Evolutionary conservation across 768 basidiomycete genomes (phyloP).

Genomic region (Lyophyllum atratum): DNA sequence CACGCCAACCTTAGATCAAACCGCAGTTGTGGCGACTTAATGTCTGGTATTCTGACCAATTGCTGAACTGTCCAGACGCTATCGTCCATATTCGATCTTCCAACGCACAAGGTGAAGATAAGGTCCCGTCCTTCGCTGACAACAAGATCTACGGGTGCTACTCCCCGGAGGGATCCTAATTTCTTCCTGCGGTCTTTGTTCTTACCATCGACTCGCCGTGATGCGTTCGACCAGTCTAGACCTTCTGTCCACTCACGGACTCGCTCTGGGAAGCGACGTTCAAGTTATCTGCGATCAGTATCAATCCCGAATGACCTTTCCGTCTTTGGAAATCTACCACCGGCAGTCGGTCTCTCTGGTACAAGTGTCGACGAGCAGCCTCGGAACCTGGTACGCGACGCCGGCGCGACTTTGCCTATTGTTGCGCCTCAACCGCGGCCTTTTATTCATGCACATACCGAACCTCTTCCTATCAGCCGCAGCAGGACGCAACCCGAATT

Average conservation of each 20-base stretch:
- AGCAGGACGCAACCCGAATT: slow-evolving; percentile 25
- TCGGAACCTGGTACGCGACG: slow-evolving; percentile 7
- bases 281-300: slow-evolving; percentile 30
- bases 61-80: slow-evolving; percentile 47
- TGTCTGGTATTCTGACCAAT: slow-evolving; percentile 16
- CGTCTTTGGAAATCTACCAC: slow-evolving; percentile 1
- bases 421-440: slow-evolving; percentile 19
- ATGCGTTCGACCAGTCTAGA: slow-evolving; percentile 11
- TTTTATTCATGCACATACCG: slow-evolving; percentile 34
- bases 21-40: not conserved
- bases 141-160: not conserved
- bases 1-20: not conserved
- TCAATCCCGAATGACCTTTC: slow-evolving; percentile 37
- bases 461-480: slow-evolving; percentile 27
- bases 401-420: slow-evolving; percentile 7
- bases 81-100: slow-evolving; percentile 57
- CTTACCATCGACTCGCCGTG: slow-evolving; percentile 1
- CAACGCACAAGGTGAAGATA: slow-evolving; percentile 59
- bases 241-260: slow-evolving; percentile 9
- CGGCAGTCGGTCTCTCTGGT: not conserved
- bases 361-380: not conserved
- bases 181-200: slow-evolving; percentile 26
- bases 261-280: slow-evolving; percentile 13
- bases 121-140: slow-evolving; percentile 24
- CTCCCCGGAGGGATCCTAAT: slow-evolving; percentile 8